These are phyloP conservation scores for Coprinellus micaceus DNA, from an alignment of 768 basidiomycete species.

Conservation along the genomic window DNA sequence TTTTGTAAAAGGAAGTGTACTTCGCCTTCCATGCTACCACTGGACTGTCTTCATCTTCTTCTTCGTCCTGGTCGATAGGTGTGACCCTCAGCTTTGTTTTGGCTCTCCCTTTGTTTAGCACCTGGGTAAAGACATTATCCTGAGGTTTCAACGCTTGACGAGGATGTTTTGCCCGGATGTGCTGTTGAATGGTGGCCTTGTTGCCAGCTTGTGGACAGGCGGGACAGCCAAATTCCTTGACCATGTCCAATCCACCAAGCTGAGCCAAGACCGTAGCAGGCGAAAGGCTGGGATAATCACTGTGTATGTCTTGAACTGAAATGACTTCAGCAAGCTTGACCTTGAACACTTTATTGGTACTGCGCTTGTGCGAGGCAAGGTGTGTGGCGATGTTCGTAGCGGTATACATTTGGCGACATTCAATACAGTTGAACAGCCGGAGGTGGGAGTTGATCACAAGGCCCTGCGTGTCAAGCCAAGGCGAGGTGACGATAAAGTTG, in stretches of 20 bases:
- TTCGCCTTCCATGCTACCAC: neutral
- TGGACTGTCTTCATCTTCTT: neutral
- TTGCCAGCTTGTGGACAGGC: neutral
- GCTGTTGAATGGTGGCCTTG: neutral
- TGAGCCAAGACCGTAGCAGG: neutral
- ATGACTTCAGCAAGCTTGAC: neutral
- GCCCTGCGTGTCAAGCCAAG: too few relatives aligned
- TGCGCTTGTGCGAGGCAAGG: too few relatives aligned
- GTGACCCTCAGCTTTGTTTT: too few relatives aligned
- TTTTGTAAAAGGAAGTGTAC: neutral
- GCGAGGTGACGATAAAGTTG: too few relatives aligned
- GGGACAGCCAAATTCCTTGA: neutral
- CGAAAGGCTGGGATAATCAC: neutral
- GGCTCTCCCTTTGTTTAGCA: neutral
- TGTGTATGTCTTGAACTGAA: neutral
- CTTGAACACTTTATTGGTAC: neutral
- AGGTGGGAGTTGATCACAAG: neutral
- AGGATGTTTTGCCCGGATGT: neutral
- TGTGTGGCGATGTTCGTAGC: neutral
- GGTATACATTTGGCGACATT: neutral
- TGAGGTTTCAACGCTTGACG: neutral
- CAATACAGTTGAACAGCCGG: neutral
- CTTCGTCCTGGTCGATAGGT: neutral
- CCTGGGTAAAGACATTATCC: neutral
- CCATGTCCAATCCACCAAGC: neutral